Evolutionary conservation across 805 yeast genomes (phyloP).

Genomic region (Saccharomycopsis fermentans): DNA sequence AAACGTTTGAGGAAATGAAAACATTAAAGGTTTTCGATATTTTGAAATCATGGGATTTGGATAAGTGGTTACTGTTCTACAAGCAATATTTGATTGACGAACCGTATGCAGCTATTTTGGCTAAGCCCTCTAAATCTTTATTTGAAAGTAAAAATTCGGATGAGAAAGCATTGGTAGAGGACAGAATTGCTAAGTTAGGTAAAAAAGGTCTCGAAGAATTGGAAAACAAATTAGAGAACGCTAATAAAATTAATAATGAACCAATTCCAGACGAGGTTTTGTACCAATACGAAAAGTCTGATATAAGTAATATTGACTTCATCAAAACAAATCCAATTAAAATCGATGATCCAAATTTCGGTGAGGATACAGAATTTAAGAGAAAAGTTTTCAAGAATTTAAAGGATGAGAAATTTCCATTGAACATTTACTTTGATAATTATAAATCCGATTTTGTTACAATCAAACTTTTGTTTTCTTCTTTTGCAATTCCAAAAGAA

Average conservation of each 20-base stretch:
- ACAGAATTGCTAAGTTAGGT: slow-evolving; percentile 46
- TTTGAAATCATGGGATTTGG: slow-evolving; percentile 48
- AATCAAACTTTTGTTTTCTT: slow-evolving; percentile 50
- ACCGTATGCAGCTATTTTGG: slow-evolving; percentile 55
- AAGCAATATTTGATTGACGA: slow-evolving; percentile 46
- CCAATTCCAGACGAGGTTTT: slow-evolving; percentile 67
- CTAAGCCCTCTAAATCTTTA: slow-evolving; percentile 56
- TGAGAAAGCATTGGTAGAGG: slow-evolving; percentile 37
- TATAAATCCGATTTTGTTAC: slow-evolving; percentile 72
- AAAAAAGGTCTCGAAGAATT: slow-evolving; percentile 47
- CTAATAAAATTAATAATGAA: slow-evolving; percentile 58
- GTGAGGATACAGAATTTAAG: slow-evolving; percentile 20
- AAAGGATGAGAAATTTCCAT: slow-evolving; percentile 42
- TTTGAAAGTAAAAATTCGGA: slow-evolving; percentile 44
- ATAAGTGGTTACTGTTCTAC: slow-evolving; percentile 57
- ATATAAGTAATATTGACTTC: slow-evolving; percentile 64
- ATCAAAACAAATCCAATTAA: slow-evolving; percentile 58
- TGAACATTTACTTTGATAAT: slow-evolving; percentile 70
- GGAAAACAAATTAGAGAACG: slow-evolving; percentile 42
- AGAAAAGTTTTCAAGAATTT: slow-evolving; percentile 14
- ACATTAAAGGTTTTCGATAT: slow-evolving; percentile 50
- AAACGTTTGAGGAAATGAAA: slow-evolving; percentile 45
- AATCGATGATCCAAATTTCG: slow-evolving; percentile 26
- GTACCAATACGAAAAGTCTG: slow-evolving; percentile 55
- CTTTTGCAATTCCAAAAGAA: slow-evolving; percentile 39